phyloP scores from a whole-genome alignment of 495 filamentous ascomycete genomes.

The Aspergillus indologenus region DNA sequence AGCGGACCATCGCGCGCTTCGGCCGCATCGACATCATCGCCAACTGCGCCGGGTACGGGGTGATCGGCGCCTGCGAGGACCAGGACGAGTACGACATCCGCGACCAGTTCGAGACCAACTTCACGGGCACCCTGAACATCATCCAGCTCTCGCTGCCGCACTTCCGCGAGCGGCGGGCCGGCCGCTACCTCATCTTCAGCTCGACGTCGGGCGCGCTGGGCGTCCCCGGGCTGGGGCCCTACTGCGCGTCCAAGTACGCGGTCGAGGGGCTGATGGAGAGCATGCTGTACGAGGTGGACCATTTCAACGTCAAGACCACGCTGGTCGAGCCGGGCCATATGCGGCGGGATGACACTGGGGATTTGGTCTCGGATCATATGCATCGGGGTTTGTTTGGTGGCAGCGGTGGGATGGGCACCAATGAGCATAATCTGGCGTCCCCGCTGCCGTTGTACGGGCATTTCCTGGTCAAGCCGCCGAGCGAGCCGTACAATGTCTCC shows the following conservation, averaged over 20 bases:
- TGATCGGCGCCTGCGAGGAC: conserved; percentile 94
- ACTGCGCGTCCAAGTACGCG: conserved; percentile 95
- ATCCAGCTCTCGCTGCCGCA: conserved; percentile 85
- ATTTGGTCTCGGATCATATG: conserved; percentile 28
- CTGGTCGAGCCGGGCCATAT: conserved; percentile 89
- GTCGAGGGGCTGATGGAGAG: conserved; percentile 93
- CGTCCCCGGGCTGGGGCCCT: conserved; percentile 87
- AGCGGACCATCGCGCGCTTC: conserved; percentile 66
- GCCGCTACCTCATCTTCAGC: conserved; percentile 90
- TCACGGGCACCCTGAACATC: conserved; percentile 90
- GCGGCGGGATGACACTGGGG: conserved; percentile 62
- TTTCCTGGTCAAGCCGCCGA: conserved; percentile 83
- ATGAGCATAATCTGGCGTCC: conserved; percentile 39
- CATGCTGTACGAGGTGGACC: conserved; percentile 91
- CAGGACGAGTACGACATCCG: conserved; percentile 93
- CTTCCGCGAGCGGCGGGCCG: conserved; percentile 70
- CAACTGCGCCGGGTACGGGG: conserved; percentile 89
- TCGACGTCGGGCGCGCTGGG: conserved; percentile 85
- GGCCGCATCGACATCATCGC: conserved; percentile 84
- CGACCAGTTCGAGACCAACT: conserved; percentile 96
- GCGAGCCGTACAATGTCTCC: conserved; percentile 72
- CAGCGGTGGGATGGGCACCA: conserved; percentile 15
- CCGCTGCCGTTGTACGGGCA: conserved; percentile 80
- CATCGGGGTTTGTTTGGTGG: neutral
- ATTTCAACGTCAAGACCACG: conserved; percentile 87